Conservation (phyloP, 192 early-diverging fungal genomes). For the Globomyces pollinis-pini region DNA sequence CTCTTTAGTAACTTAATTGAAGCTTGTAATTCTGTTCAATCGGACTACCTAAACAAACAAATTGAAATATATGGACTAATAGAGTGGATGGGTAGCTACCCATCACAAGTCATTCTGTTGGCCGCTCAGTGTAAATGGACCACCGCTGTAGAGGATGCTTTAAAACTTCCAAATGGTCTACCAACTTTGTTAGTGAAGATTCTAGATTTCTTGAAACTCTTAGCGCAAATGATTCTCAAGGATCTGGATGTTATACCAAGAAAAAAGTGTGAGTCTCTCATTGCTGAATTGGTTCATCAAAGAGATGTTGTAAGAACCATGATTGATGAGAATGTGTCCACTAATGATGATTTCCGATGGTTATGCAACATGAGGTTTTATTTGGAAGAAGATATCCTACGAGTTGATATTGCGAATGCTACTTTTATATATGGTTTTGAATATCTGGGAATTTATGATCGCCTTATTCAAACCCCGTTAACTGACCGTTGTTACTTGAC, state of each 20-base stretch:
- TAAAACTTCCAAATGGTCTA: slow-evolving; percentile 54
- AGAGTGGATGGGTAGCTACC: slow-evolving; percentile 79
- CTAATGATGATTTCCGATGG: slow-evolving; percentile 82
- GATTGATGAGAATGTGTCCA: slow-evolving; percentile 33
- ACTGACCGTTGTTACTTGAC: slow-evolving; percentile 99
- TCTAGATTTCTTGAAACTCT: slow-evolving; percentile 60
- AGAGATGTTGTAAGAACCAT: slow-evolving; percentile 82
- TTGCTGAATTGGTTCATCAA: slow-evolving; percentile 99
- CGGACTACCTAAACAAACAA: too few species aligned
- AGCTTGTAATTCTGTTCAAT: too few species aligned
- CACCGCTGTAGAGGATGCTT: slow-evolving; percentile 12
- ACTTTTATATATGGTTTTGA: slow-evolving; percentile 94
- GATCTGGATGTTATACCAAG: slow-evolving; percentile 77
- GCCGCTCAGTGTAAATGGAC: slow-evolving; percentile 78
- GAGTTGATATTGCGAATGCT: slow-evolving; percentile 88
- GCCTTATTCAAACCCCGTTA: slow-evolving; percentile 96
- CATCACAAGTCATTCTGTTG: slow-evolving; percentile 90
- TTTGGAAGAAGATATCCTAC: slow-evolving; percentile 65
- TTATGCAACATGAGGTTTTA: slow-evolving; percentile 95
- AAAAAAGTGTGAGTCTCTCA: slow-evolving; percentile 94
- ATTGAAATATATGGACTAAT: too few species aligned
- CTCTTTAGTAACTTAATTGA: slow-evolving; percentile 51
- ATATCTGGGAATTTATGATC: slow-evolving; percentile 94
- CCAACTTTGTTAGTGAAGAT: slow-evolving; percentile 39
- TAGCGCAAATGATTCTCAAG: slow-evolving; percentile 88